Percentiles rank a stretch among this genome's conserved stretches.
phyloP scores from a whole-genome alignment of 495 filamentous ascomycete genomes.

The Trichocladium uniseriatum region DNA sequence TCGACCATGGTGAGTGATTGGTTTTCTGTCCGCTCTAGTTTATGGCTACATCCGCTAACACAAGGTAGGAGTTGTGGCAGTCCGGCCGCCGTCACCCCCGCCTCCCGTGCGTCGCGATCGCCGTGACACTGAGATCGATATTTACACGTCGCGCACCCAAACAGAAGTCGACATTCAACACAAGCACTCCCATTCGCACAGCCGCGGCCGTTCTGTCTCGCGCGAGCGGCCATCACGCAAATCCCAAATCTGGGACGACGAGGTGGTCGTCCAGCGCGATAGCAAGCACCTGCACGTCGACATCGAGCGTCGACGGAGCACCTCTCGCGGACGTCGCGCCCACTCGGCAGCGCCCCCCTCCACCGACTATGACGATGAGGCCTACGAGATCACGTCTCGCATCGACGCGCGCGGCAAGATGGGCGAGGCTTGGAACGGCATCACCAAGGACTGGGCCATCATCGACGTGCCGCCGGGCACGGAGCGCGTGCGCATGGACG shows the following conservation, averaged over 20 bases:
- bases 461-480: conserved; percentile 76
- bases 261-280: conserved; percentile 39
- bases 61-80: conserved; percentile 31
- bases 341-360: conserved; percentile 39
- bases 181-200: conserved; percentile 24
- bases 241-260: conserved; percentile 29
- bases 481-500: conserved; percentile 64
- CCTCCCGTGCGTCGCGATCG: conserved; percentile 34
- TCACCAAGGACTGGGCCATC: conserved; percentile 63
- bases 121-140: conserved; percentile 46
- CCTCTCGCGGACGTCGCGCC: conserved; percentile 29
- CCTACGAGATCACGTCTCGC: conserved; percentile 55
- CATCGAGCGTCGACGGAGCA: conserved; percentile 35
- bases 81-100: conserved; percentile 38
- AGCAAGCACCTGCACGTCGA: conserved; percentile 50
- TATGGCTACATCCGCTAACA: conserved; percentile 7
- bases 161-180: conserved; percentile 46
- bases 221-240: conserved; percentile 26
- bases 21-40: not conserved
- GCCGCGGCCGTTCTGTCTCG: conserved; percentile 26
- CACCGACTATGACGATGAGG: conserved; percentile 46
- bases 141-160: conserved; percentile 36
- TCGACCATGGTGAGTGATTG: conserved; percentile 66
- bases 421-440: conserved; percentile 59
- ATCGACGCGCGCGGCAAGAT: conserved; percentile 49